Evolutionary conservation across 1,139 yeast species (phyloP), one percentile per base, ranked within the genome.

Genomic region (Pichia sp.): DNA sequence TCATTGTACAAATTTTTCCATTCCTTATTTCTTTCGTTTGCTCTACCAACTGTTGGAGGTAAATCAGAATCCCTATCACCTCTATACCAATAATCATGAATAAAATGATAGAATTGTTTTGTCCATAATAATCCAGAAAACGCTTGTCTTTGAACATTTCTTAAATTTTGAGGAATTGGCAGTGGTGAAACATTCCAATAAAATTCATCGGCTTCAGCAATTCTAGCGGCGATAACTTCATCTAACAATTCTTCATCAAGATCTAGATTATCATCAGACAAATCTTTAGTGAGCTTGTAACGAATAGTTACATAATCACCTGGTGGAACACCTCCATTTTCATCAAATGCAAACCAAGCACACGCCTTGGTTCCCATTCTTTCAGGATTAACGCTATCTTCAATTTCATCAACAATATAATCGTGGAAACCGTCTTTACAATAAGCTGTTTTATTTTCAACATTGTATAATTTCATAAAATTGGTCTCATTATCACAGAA

Each of bases 121-220:
- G 95, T 82, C 97, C 97, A 90, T 58, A 90, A 70, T 65, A 90
- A 73, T 1, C 97, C 97, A 8, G 97, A 92, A 64, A 87, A 86
- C 0, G 97, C 96, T 67, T 90, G 97, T 60, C 97, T 78, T 69
- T 90, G 97, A 47, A 90, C 82, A 57, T 77, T 80, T 62, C 96
- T 74, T 57, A 90, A 71, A 50, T 85, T 87, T 51, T 87, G 94
- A 37, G 87, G 76, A 52, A 89, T 76, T 35, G 96, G 96, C 59
- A 86, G 66, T 6, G 97, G 97, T 22, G 92, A 76, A 39, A 90
- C 77, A 61, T 85, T 80, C 89, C 94, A 87, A 67, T 89, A 90
- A 64, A 90, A 90, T 40, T 89, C 92, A 59, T 90, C 96, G 9
- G 97, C 97, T 59, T 90, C 97, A 51, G 79, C 84, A 58, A 82